A percentile compares a stretch with the other conserved stretches of the same genome.
These are phyloP conservation scores for Agrostemma githago DNA, from an alignment of 148 eudicot species.

Conservation along the genomic window DNA sequence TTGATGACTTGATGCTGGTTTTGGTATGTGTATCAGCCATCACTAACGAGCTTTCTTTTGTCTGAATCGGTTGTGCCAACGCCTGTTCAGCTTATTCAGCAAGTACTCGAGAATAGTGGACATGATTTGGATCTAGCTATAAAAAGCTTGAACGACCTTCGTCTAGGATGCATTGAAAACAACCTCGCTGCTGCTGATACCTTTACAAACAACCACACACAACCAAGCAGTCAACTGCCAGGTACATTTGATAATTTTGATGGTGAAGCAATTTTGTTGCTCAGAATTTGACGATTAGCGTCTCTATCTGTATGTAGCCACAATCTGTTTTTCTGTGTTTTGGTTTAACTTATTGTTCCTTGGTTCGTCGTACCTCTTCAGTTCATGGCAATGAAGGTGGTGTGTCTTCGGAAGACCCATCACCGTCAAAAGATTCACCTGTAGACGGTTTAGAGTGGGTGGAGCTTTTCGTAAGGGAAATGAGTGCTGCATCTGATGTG, in stretches of 20 bases:
- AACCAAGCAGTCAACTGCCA: too few species aligned
- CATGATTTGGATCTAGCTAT: slow-evolving; percentile 78
- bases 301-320: too few species aligned
- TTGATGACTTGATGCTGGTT: too few species aligned
- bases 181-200: slow-evolving; percentile 22
- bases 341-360: background rate
- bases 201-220: slow-evolving; percentile 32
- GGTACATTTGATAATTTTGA: too few species aligned
- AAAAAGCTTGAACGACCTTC: slow-evolving; percentile 65
- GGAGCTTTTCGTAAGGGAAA: slow-evolving; percentile 77
- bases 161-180: slow-evolving; percentile 46
- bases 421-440: slow-evolving; percentile 29
- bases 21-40: too few species aligned
- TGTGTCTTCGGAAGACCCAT: slow-evolving; percentile 30
- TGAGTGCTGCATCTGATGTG: slow-evolving; percentile 53
- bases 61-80: background rate
- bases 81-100: slow-evolving; percentile 54
- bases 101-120: slow-evolving; percentile 67
- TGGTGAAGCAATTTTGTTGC: too few species aligned
- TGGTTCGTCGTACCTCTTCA: slow-evolving; percentile 21
- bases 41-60: too few species aligned
- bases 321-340: too few species aligned
- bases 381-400: slow-evolving; percentile 34
- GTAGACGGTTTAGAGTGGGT: slow-evolving; percentile 78
- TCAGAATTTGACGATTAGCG: too few species aligned